Conservation (phyloP, 768 basidiomycete species). For the Suillus bovinus region DNA sequence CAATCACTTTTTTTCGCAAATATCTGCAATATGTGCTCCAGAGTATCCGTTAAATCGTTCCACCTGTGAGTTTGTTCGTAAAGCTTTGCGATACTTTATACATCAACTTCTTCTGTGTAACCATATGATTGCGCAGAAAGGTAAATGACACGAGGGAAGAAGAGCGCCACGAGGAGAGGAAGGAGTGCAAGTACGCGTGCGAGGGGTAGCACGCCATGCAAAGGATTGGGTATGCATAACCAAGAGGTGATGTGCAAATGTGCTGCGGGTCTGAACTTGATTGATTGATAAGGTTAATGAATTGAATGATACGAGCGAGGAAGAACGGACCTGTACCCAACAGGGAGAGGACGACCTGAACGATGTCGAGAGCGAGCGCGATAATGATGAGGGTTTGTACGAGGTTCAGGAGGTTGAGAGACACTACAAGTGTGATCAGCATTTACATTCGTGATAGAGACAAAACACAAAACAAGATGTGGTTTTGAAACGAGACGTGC, state of each 20-base stretch:
- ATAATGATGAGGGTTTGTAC: conserved; percentile 14
- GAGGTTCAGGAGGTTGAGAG: too few relatives aligned
- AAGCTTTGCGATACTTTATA: conserved; percentile 71
- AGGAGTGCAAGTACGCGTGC: conserved; percentile 65
- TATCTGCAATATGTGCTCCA: conserved; percentile 56
- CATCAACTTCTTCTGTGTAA: conserved; percentile 16
- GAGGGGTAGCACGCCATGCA: conserved; percentile 59
- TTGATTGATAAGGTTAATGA: not conserved
- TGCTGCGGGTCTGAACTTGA: conserved; percentile 18
- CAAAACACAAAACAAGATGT: too few relatives aligned
- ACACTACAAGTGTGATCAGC: too few relatives aligned
- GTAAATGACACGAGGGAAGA: conserved; percentile 67
- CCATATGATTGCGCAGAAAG: conserved; percentile 39
- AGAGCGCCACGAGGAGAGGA: conserved; percentile 59
- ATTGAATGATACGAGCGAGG: conserved; percentile 11
- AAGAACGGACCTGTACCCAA: conserved; percentile 33
- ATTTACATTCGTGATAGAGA: too few relatives aligned
- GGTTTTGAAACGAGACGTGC: too few relatives aligned
- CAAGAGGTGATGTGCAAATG: too few relatives aligned
- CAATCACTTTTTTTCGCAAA: conserved; percentile 60
- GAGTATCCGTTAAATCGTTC: conserved; percentile 53
- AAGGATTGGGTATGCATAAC: conserved; percentile 34
- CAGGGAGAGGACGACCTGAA: conserved; percentile 47
- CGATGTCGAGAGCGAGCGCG: conserved; percentile 60
- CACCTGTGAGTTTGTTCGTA: conserved; percentile 67